A percentile compares a stretch with the other conserved stretches of the same genome.
phyloP scores from a whole-genome alignment of 2,329 filamentous ascomycete genomes.

The Fusarium staphyleae region DNA sequence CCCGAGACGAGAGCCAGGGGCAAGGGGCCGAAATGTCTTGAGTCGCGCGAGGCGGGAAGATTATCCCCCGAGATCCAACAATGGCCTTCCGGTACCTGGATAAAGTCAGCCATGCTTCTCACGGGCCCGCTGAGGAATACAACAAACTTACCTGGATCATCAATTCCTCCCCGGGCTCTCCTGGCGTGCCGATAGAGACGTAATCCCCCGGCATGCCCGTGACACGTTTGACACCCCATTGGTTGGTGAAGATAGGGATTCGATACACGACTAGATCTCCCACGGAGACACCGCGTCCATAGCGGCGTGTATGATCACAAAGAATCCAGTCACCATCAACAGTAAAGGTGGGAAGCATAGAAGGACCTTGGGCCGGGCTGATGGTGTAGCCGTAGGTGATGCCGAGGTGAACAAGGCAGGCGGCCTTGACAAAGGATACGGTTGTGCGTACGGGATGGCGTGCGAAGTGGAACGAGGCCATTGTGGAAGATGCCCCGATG shows the following conservation, averaged over 20 bases:
- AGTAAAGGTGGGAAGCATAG: slow-evolving; percentile 87
- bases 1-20: slow-evolving; percentile 85
- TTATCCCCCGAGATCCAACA: slow-evolving; percentile 94
- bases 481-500: slow-evolving; percentile 13
- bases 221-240: slow-evolving; percentile 79
- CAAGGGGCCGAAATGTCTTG: slow-evolving; percentile 83
- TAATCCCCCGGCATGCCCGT: slow-evolving; percentile 79
- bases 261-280: slow-evolving; percentile 85
- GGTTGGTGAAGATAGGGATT: slow-evolving; percentile 71
- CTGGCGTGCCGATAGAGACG: slow-evolving; percentile 70
- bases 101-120: slow-evolving; percentile 7
- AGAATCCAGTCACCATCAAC: slow-evolving; percentile 72
- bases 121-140: too few species aligned
- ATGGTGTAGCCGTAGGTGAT: slow-evolving; percentile 68
- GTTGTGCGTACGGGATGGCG: slow-evolving; percentile 51
- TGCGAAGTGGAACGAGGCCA: slow-evolving; percentile 46
- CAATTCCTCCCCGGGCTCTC: slow-evolving; percentile 50
- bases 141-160: slow-evolving; percentile 69
- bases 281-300: slow-evolving; percentile 71
- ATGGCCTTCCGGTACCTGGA: slow-evolving; percentile 87
- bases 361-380: slow-evolving; percentile 71
- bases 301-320: slow-evolving; percentile 70
- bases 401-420: slow-evolving; percentile 54
- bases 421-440: slow-evolving; percentile 46
- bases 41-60: slow-evolving; percentile 82